Evolutionary conservation across 2,329 filamentous ascomycete species (phyloP), one percentile per base, ranked within the genome.

Genomic region (Lachnellula arida): DNA sequence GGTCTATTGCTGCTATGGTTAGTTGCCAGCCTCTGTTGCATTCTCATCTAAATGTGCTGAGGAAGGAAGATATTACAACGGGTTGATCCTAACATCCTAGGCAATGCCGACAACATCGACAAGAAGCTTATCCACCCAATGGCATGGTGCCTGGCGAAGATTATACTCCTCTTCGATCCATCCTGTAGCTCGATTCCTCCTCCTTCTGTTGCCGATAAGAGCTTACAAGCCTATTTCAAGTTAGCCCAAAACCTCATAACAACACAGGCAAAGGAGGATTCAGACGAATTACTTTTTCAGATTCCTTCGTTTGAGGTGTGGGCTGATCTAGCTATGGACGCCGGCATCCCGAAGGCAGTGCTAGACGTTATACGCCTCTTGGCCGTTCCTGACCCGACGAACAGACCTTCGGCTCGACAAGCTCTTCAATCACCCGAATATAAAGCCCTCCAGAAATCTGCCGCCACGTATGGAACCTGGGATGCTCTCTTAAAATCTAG

Each of bases 1-100:
- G 56, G 56, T 53, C 56, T 51, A 47, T 54, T 53, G 56, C 53
- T 53, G 56, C 56, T 53, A 56, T 59, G 53, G 56, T 59, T 51
- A 56, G 56, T 55, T 46, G 25, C 49, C 56, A 15, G 35, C 49
- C 46, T 56, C 56, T 47, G 19, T 2, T 19, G 19, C 17, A 53
- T 53, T 56, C 37, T 56, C 55, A 37, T 43, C 53, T 25, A 53
- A 48, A 50, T 7, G 4, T 28, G 25, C 53, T 59, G 54, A 55
- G 2, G 46, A 59, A 56, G 22, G 39, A 56, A 59, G 53, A 48
- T 58, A 56, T 47, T 55, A 39, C 53, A 56, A 53, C 49, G 53
- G 46, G 14, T 59, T 53, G 56, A 56, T 53, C 28, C 53, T 42
- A 56, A 53, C 23, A 56, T 59, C 50, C 49, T 59, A 48, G 49